A percentile compares a stretch with the other conserved stretches of the same genome.
phyloP scores from a whole-genome alignment of 1,139 yeast species.

The Blastobotrys proliferans region DNA sequence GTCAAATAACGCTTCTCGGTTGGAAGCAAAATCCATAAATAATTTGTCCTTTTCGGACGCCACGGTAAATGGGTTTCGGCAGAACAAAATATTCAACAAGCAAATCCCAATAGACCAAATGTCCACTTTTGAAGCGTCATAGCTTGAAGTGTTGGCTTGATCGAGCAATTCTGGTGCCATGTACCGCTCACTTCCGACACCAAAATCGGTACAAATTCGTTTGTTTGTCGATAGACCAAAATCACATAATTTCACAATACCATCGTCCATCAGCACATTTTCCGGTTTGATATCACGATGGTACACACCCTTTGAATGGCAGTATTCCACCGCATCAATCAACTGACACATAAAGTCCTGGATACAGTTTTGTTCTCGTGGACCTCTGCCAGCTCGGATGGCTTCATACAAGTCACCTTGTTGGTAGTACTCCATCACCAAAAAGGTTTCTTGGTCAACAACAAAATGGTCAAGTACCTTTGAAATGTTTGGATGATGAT shows the following conservation, averaged over 20 bases:
- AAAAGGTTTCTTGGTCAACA: slow-evolving; percentile 45
- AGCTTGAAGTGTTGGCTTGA: slow-evolving; percentile 49
- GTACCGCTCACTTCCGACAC: slow-evolving; percentile 89
- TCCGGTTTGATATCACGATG: slow-evolving; percentile 92
- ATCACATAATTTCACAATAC: slow-evolving; percentile 77
- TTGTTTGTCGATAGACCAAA: slow-evolving; percentile 87
- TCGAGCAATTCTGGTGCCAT: slow-evolving; percentile 91
- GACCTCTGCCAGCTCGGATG: slow-evolving; percentile 76
- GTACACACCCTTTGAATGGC: slow-evolving; percentile 68
- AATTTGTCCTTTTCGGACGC: slow-evolving; percentile 84
- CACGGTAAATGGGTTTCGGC: slow-evolving; percentile 79
- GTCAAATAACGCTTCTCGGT: slow-evolving; percentile 87
- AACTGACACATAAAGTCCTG: slow-evolving; percentile 73
- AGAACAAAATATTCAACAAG: slow-evolving; percentile 80
- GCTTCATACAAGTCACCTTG: slow-evolving; percentile 95
- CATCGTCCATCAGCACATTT: slow-evolving; percentile 66
- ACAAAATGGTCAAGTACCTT: slow-evolving; percentile 68
- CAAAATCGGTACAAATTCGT: slow-evolving; percentile 66
- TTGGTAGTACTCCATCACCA: slow-evolving; percentile 82
- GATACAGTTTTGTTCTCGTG: slow-evolving; percentile 53
- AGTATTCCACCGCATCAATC: slow-evolving; percentile 70
- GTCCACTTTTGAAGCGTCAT: slow-evolving; percentile 85
- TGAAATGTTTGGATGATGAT: slow-evolving; percentile 56
- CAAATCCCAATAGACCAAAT: slow-evolving; percentile 90
- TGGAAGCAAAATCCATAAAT: slow-evolving; percentile 80